Percentiles rank a stretch among this genome's conserved stretches.
Conservation (phyloP, 1,139 yeast genomes). For the Geotrichum candidum region DNA sequence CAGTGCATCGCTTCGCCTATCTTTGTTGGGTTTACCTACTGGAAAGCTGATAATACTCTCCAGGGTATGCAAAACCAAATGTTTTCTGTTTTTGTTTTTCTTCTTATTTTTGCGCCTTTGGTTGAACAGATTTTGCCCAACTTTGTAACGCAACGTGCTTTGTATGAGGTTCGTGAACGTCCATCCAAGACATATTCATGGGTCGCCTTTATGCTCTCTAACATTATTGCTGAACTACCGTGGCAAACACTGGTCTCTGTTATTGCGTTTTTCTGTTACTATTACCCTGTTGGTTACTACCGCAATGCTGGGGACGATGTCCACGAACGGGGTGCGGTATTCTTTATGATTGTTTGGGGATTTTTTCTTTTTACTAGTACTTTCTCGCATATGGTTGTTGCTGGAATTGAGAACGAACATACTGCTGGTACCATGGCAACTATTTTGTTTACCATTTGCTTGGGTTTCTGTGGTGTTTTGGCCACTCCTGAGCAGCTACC, state of each 20-base stretch:
- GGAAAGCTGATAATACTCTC: conserved; percentile 53
- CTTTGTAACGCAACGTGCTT: conserved; percentile 63
- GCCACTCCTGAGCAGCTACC: conserved; percentile 52
- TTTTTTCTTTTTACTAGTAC: conserved; percentile 58
- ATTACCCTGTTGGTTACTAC: conserved; percentile 66
- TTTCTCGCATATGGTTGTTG: conserved; percentile 57
- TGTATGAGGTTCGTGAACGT: conserved; percentile 87
- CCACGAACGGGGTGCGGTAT: conserved; percentile 60
- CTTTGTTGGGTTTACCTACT: conserved; percentile 72
- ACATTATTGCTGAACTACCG: conserved; percentile 68
- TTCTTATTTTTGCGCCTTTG: conserved; percentile 55
- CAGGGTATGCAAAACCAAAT: conserved; percentile 43
- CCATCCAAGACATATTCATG: conserved; percentile 65
- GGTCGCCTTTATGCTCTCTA: conserved; percentile 56
- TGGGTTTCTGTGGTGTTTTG: conserved; percentile 79
- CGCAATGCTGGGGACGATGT: conserved; percentile 50
- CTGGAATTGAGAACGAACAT: conserved; percentile 60
- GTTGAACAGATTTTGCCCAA: conserved; percentile 71
- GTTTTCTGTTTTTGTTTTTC: conserved; percentile 64
- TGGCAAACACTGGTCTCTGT: conserved; percentile 66
- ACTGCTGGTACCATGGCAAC: conserved; percentile 67
- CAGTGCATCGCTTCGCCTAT: conserved; percentile 48
- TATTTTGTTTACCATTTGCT: conserved; percentile 57
- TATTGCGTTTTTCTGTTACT: conserved; percentile 65
- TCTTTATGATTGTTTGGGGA: conserved; percentile 52